These are phyloP conservation scores for Pichia eremophila DNA, from an alignment of 805 yeast species.

Conservation along the genomic window DNA sequence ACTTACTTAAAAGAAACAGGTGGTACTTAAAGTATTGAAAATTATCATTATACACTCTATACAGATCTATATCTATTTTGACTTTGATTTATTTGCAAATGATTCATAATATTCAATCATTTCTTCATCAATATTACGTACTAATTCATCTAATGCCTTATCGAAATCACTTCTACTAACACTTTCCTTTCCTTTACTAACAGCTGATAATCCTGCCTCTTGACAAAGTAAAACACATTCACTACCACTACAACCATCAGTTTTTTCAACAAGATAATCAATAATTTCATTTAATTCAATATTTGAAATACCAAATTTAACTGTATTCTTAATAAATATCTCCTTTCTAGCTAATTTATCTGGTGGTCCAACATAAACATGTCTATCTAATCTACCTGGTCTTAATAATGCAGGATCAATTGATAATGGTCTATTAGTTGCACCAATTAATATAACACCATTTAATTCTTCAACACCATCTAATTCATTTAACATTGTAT, in stretches of 20 bases:
- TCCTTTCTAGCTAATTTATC: constrained; percentile 71
- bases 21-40: too few relatives aligned
- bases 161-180: constrained; percentile 37
- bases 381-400: constrained; percentile 93
- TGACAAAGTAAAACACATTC: constrained; percentile 88
- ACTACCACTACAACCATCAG: constrained; percentile 95
- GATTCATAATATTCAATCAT: constrained; percentile 70
- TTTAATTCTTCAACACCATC: constrained; percentile 95
- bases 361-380: constrained; percentile 89
- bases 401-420: constrained; percentile 89
- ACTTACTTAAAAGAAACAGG: too few relatives aligned
- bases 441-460: constrained; percentile 91
- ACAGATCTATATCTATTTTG: too few relatives aligned
- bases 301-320: constrained; percentile 46
- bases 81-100: constrained; percentile 28
- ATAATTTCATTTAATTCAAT: constrained; percentile 31
- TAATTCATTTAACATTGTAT: constrained; percentile 85
- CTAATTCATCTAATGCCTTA: constrained; percentile 56
- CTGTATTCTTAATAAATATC: constrained; percentile 62
- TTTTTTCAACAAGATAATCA: constrained; percentile 43
- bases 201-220: constrained; percentile 92
- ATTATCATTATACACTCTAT: too few relatives aligned
- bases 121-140: constrained; percentile 74
- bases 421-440: constrained; percentile 90
- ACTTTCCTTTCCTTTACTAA: constrained; percentile 39